These are phyloP conservation scores for Curvularia sp. DNA, from an alignment of 2,329 filamentous ascomycete species.

Conservation along the genomic window DNA sequence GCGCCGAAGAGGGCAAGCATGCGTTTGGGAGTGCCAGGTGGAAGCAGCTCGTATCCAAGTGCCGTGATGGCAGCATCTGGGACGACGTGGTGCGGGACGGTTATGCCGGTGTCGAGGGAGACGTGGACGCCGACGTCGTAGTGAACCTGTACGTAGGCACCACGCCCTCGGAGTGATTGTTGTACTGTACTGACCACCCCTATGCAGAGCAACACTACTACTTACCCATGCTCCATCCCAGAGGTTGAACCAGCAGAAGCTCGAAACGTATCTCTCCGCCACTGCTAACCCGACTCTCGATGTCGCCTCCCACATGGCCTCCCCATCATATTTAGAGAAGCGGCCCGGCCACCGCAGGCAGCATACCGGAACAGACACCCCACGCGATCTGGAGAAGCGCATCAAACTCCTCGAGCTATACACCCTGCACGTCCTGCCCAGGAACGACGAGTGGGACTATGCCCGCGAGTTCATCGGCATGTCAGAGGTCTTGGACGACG, in stretches of 20 bases:
- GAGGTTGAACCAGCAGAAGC: constrained; percentile 79
- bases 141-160: constrained; percentile 74
- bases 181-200: constrained; percentile 7
- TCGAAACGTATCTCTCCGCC: constrained; percentile 88
- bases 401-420: constrained; percentile 96
- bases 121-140: constrained; percentile 93
- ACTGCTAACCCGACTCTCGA: constrained; percentile 76
- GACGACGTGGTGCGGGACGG: constrained; percentile 87
- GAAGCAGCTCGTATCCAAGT: constrained; percentile 80
- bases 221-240: constrained; percentile 90
- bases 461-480: constrained; percentile 88
- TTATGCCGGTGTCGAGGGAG: constrained; percentile 86
- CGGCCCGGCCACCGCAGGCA: constrained; percentile 40
- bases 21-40: constrained; percentile 86
- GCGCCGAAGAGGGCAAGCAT: constrained; percentile 86
- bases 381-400: constrained; percentile 80
- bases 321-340: constrained; percentile 46
- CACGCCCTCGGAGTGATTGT: neutral
- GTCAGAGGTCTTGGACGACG: constrained; percentile 88
- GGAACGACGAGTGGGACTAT: constrained; percentile 96
- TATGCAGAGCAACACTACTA: constrained; percentile 78
- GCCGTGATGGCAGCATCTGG: constrained; percentile 91
- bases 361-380: constrained; percentile 75
- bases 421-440: constrained; percentile 89
- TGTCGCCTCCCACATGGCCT: constrained; percentile 68